Conservation (phyloP, 129 eudicot species). For the Artemisia tridentata region DNA sequence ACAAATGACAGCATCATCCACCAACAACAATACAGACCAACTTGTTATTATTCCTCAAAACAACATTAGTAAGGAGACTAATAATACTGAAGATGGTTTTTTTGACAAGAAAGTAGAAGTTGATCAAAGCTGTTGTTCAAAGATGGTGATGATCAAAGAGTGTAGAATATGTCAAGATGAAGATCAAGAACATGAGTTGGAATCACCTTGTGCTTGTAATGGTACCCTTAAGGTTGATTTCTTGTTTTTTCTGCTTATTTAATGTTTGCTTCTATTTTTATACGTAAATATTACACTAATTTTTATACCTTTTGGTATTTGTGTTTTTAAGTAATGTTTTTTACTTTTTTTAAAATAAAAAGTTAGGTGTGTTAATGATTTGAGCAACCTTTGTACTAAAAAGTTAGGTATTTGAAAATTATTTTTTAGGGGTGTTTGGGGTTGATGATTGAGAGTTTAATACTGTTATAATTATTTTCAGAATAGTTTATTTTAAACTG, state of each 20-base stretch:
- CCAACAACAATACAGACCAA: neutral
- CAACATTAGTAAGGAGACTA: neutral
- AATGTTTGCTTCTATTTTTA: neutral
- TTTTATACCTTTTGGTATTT: no score
- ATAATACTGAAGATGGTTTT: neutral
- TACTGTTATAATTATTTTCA: no score
- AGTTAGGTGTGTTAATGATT: no score
- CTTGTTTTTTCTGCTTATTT: neutral
- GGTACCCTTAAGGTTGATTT: slow-evolving; percentile 71
- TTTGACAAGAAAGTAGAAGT: slow-evolving; percentile 20
- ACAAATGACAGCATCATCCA: no score
- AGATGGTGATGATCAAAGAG: slow-evolving; percentile 41
- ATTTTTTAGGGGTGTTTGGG: no score
- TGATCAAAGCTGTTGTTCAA: slow-evolving; percentile 29
- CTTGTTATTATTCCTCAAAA: neutral
- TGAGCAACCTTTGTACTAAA: no score
- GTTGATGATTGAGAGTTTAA: no score
- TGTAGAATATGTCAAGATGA: slow-evolving; percentile 93
- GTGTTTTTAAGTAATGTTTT: no score
- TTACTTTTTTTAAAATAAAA: no score
- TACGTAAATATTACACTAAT: no score
- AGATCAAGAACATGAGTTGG: slow-evolving; percentile 63
- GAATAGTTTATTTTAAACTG: no score
- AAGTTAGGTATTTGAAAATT: no score
- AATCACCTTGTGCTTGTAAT: slow-evolving; percentile 84